Evolutionary conservation across 2,329 filamentous ascomycete species (phyloP), one percentile per base, ranked within the genome.

Genomic region (Ramularia collo-cygni): DNA sequence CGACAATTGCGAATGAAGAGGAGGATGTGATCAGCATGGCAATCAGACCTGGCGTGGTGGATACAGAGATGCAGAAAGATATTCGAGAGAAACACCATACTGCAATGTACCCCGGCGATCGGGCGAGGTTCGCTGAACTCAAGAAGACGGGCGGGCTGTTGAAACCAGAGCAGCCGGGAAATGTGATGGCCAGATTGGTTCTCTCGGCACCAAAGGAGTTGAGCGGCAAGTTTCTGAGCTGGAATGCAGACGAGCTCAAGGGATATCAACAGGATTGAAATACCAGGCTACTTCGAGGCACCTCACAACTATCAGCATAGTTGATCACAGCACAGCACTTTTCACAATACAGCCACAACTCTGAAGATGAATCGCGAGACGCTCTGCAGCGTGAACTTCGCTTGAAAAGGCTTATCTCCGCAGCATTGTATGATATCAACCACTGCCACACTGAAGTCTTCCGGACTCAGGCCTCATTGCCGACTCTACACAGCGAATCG

Each of bases 61-160:
- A 95, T 57, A 95, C 89, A 0, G 82, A 82, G 37, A 95, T 95
- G 89, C 89, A 95, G 61, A 73, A 73, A n/a, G 75, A 83, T 42
- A 76, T 98, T 42, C 72, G 92, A 36, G 80, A 88, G 33, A 75
- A 79, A 42, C 83, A 92, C 61, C 69, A 74, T 6, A 70, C 66
- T 18, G 65, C 64, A 12, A 77, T 85, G 74, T 74, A 76, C 49
- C 64, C 65, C 14, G 69, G 71, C 37, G 74, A 81, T 51, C 69
- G 69, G 16, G 63, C 68, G 13, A 79, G 75, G 53, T 96, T 96
- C 54, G 69, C 77, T 9, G 69, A 76, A 1, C 72, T 84, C 12
- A 82, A 88, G 58, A 74, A 79, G 49, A 72, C 21, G 10, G 21
- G 21, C 21, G 21, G 21, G 21, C 31, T 96, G 35, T 68, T 95